Conservation (phyloP, 768 basidiomycete species). For the Calocera viscosa region DNA sequence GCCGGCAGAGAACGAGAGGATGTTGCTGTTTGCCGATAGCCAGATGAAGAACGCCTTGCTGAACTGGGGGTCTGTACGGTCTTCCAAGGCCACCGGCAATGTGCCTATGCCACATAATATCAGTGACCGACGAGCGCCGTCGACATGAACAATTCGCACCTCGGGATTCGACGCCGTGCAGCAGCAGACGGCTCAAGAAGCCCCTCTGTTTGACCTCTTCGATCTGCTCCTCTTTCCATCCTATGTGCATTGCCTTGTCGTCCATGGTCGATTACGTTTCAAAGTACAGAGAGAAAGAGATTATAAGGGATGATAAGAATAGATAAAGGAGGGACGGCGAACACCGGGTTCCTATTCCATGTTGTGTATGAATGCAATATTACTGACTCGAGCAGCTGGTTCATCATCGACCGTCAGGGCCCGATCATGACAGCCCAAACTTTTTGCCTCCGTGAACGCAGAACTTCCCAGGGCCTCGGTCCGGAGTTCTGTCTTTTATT, state of each 20-base stretch:
- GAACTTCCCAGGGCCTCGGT: neutral
- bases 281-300: neutral
- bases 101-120: constrained; percentile 23
- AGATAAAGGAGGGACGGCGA: neutral
- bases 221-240: constrained; percentile 2
- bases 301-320: neutral
- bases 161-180: neutral
- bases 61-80: constrained; percentile 45
- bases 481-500: neutral
- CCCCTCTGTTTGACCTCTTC: neutral
- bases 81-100: constrained; percentile 38
- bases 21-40: constrained; percentile 59
- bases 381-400: neutral
- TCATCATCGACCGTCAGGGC: neutral
- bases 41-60: constrained; percentile 60
- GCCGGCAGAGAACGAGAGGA: constrained; percentile 54
- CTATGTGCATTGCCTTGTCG: neutral
- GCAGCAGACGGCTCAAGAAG: neutral
- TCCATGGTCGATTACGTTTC: neutral
- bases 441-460: neutral
- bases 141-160: neutral
- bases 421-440: neutral
- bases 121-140: neutral
- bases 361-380: neutral
- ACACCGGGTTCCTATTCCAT: constrained; percentile 7